Evolutionary conservation across 495 filamentous ascomycete species (phyloP), one percentile per base, ranked within the genome.

Genomic region (Hypoxylon fragiforme): DNA sequence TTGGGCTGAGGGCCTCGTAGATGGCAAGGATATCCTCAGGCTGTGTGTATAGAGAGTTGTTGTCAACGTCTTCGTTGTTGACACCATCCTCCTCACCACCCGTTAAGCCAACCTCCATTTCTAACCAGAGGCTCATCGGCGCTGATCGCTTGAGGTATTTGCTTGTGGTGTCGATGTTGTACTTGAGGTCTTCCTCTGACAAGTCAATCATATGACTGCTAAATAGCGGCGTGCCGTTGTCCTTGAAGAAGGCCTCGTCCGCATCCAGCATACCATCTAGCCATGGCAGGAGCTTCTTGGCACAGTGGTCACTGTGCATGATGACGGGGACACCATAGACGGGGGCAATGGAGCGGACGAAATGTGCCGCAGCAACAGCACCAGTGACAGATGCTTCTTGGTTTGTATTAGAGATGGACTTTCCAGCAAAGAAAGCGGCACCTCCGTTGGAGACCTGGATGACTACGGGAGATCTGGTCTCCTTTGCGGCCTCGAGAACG

Each of bases 151-250:
- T 86, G 30, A 96, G 80, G 80, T 97, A 96, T 67, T 85, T 82
- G 66, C 86, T 87, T 50, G 91, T 96, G 63, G 90, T 96, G 55
- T 83, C 60, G 64, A 99, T 92, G 84, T 99, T 99, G 71, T 79
- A 85, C 28, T 92, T 83, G 44, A 95, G 85, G 21, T 78, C 69
- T 78, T 97, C 94, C 80, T 97, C 51, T 56, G 67, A 70, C 65
- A 98, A 70, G 74, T 98, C 94, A 64, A 99, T 96, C 94, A 99
- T 97, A 82, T 99, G 94, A 63, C 78, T 85, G 66, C 85, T 90
- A 84, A 92, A 99, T 38, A 98, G 87, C 49, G 95, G 94, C 71
- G 91, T 86, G 72, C 89, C 89, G 72, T 95, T 85, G 65, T 83
- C 68, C 82, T 95, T 92, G 87, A 92, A 95, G 79, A 92, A 90